A percentile compares a stretch with the other conserved stretches of the same genome.
Evolutionary conservation across 164 flowering plant species (phyloP).

Genomic region (Saururus chinensis): DNA sequence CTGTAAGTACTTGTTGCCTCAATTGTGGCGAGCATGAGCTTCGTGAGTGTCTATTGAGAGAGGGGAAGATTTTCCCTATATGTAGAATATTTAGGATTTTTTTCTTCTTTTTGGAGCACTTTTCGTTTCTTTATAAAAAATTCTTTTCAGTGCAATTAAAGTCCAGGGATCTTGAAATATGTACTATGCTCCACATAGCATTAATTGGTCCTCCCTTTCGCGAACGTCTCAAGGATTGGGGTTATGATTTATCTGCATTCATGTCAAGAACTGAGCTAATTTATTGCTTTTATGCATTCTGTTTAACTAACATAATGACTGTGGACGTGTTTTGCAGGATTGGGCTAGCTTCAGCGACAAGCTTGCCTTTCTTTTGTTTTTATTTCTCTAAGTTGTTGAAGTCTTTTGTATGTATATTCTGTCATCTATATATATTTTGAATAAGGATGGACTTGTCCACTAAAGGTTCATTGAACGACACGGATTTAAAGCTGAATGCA

Average conservation of each 20-base stretch:
- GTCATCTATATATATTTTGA: constrained; percentile 5
- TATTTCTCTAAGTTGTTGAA: not conserved
- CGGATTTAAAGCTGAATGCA: constrained; percentile 29
- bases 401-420: constrained; percentile 11
- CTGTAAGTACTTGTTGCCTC: too few species aligned
- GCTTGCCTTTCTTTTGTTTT: constrained; percentile 3
- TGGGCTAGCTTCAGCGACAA: constrained; percentile 28
- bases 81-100: too few species aligned
- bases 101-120: too few species aligned
- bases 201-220: too few species aligned
- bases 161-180: too few species aligned
- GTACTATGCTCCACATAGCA: too few species aligned
- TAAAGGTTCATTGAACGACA: constrained; percentile 29
- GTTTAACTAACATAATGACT: not conserved
- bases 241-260: not conserved
- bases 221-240: too few species aligned
- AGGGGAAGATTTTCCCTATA: too few species aligned
- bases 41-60: too few species aligned
- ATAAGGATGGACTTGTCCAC: constrained; percentile 67
- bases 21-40: too few species aligned
- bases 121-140: too few species aligned
- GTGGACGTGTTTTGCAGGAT: constrained; percentile 40
- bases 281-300: not conserved
- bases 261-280: not conserved
- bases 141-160: not conserved